These are phyloP conservation scores for Melanomma pulvis-pyrius DNA, from an alignment of 495 filamentous ascomycete species.

Conservation along the genomic window DNA sequence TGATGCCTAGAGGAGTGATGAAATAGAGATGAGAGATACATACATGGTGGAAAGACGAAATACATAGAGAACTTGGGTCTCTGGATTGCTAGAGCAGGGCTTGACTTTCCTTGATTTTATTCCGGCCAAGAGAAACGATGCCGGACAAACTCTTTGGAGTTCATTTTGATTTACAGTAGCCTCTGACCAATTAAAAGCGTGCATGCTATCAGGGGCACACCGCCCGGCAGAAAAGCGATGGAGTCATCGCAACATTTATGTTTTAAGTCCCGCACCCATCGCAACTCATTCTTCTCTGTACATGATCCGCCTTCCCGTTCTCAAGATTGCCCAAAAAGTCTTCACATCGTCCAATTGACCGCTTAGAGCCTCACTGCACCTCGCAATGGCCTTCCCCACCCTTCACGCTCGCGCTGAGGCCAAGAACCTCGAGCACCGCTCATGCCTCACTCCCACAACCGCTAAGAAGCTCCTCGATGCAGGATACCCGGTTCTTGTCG, in stretches of 20 bases:
- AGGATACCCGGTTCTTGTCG: slow-evolving; percentile 79
- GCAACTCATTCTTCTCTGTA: neutral
- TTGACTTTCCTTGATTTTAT: neutral
- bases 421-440: slow-evolving; percentile 45
- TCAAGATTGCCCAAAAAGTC: neutral
- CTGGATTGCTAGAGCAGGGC: neutral
- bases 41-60: no score
- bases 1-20: neutral
- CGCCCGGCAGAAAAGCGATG: slow-evolving; percentile 10
- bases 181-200: neutral
- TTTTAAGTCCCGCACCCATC: neutral
- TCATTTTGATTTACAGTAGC: neutral
- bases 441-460: slow-evolving; percentile 65
- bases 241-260: neutral
- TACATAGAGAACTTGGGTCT: neutral
- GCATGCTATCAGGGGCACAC: neutral
- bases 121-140: neutral
- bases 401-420: slow-evolving; percentile 49
- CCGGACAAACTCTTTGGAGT: neutral
- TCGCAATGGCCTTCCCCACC: slow-evolving; percentile 39
- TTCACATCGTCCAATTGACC: slow-evolving; percentile 11
- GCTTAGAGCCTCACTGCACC: neutral
- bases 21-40: neutral
- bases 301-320: neutral
- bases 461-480: slow-evolving; percentile 77